phyloP scores from a whole-genome alignment of 306 rosid genomes.

The Vigna angularis region DNA sequence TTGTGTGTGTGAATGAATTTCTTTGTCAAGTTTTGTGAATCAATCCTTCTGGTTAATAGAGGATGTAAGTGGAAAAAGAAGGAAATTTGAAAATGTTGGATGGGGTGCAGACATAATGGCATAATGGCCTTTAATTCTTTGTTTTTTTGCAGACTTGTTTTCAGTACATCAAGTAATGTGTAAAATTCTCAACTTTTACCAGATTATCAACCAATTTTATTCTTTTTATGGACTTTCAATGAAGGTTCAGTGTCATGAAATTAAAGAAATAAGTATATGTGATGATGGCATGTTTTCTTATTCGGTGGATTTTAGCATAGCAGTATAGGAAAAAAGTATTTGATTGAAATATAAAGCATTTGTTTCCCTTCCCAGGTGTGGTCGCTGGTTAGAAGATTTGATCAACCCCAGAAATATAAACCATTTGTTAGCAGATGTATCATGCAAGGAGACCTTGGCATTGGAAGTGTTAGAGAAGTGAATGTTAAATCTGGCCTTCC shows the following conservation, averaged over 20 bases:
- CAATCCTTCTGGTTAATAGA: too few relatives aligned
- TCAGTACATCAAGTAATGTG: background rate
- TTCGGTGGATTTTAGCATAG: background rate
- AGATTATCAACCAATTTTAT: background rate
- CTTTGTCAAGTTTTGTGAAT: background rate
- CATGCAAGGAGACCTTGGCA: conserved; percentile 82
- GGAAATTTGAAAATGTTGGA: conserved; percentile 17
- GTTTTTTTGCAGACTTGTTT: conserved; percentile 12
- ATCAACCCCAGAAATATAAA: conserved; percentile 91
- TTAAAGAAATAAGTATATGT: conserved; percentile 28
- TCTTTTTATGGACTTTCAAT: conserved; percentile 1
- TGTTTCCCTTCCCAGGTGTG: conserved; percentile 71
- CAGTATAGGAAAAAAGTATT: background rate
- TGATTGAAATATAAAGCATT: conserved; percentile 12
- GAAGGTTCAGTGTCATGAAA: conserved; percentile 18
- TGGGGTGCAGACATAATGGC: background rate
- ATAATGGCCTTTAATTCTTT: background rate
- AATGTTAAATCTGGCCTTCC: conserved; percentile 98
- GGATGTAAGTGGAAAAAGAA: too few relatives aligned
- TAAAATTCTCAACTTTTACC: background rate
- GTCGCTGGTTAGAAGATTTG: conserved; percentile 96
- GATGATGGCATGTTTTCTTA: conserved; percentile 28
- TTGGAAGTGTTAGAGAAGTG: conserved; percentile 93
- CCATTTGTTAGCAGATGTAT: conserved; percentile 90
- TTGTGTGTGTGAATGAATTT: background rate